Conservation (phyloP, 108 stramenopile species). For the Skeletonema grethae region DNA sequence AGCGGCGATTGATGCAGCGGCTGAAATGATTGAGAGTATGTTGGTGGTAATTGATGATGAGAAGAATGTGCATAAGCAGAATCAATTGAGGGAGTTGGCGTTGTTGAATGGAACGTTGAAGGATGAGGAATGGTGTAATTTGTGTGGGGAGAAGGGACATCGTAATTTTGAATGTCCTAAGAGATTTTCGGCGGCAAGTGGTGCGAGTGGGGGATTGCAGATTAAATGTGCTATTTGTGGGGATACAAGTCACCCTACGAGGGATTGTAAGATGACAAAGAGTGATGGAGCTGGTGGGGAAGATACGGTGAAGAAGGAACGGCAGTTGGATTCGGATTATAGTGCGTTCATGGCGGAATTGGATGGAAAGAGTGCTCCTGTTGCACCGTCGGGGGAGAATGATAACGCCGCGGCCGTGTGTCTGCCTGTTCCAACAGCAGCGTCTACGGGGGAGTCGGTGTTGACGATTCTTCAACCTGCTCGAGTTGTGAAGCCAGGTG, state of each 20-base stretch:
- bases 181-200: conserved; percentile 56
- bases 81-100: conserved; percentile 95
- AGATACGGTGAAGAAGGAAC: conserved; percentile 48
- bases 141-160: conserved; percentile 98
- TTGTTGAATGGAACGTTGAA: conserved; percentile 98
- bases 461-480: conserved; percentile 46
- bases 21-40: conserved; percentile 92
- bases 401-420: neutral
- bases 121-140: conserved; percentile 95
- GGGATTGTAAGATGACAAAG: conserved; percentile 87
- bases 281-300: conserved; percentile 40
- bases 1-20: conserved; percentile 84
- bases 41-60: conserved; percentile 96
- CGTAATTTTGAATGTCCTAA: conserved; percentile 95
- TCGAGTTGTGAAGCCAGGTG: conserved; percentile 26
- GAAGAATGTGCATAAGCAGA: conserved; percentile 97
- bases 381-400: conserved; percentile 13
- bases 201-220: conserved; percentile 25
- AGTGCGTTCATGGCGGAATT: conserved; percentile 97
- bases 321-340: conserved; percentile 91
- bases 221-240: conserved; percentile 99
- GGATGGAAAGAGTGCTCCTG: conserved; percentile 66
- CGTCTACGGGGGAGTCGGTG: conserved; percentile 27
- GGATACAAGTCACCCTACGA: conserved; percentile 95
- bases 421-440: conserved; percentile 1